Base-by-base conservation (phyloP, 805 yeast genomes). In the Grigorovia humatica region DNA sequence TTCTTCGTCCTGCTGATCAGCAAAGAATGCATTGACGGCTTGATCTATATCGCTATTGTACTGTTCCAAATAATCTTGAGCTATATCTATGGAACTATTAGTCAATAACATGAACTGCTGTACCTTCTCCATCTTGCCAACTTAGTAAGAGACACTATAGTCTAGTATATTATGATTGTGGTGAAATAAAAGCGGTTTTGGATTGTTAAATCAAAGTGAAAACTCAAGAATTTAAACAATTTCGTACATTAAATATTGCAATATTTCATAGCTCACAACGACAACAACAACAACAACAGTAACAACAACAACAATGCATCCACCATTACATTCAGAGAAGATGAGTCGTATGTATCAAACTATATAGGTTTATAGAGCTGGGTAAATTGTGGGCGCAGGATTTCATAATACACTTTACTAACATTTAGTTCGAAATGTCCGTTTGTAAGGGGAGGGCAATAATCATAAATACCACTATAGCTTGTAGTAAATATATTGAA, bases 401-500 rank as follows among this genome's bases (percentile, higher is more conserved):
- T n/a, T n/a, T n/a, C n/a, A n/a, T n/a, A n/a, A n/a, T n/a, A n/a
- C n/a, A n/a, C n/a, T n/a, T 23, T 23, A 23, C 27, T 23, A 23
- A 23, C 27, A 23, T 23, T 23, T 23, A 23, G 27, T 23, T 23
- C 27, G 27, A 23, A 23, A 23, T 32, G 38, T 32, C 15, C 8
- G 5, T 8, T 32, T 9, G 11, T 8, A 32, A 32, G 15, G 15
- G 12, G 18, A 13, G 30, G 9, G 2, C 4, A 11, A 3, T 43
- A 13, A 8, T 17, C n/a, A 23, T 20, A 13, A 27, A 19, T 45
- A 12, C 30, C 30, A 30, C 5, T 46, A 27, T 52, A 77, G 85
- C 85, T 18, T 91, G 99, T 67, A 81, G 78, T 49, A 86, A 83
- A 55, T 76, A 88, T 43, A 88, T 93, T 66, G 82, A 83, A 55